Evolutionary conservation across 768 basidiomycete species (phyloP).

Genomic region (Clathrus columnatus): DNA sequence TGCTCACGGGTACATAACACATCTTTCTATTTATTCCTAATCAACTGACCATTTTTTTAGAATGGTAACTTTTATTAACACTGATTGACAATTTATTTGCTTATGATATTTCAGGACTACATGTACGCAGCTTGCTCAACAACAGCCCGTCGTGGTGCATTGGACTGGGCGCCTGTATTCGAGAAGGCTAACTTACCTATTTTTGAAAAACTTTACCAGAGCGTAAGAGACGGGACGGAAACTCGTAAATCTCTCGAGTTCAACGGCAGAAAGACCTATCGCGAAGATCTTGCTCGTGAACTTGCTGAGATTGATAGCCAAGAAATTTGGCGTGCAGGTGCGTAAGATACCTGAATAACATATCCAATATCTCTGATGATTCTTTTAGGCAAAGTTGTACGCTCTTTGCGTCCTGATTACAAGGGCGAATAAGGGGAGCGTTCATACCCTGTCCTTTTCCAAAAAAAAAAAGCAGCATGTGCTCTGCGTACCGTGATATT

Average conservation of each 20-base stretch:
- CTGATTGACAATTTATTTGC: background rate
- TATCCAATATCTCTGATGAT: conserved; percentile 5
- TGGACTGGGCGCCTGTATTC: conserved; percentile 98
- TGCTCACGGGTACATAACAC: conserved; percentile 72
- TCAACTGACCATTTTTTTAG: conserved; percentile 11
- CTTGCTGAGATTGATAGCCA: conserved; percentile 93
- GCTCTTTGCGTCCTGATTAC: conserved; percentile 79
- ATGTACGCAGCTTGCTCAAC: conserved; percentile 99
- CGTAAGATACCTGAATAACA: conserved; percentile 17
- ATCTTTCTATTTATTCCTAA: background rate
- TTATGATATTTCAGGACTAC: conserved; percentile 59
- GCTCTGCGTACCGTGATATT: too few relatives aligned
- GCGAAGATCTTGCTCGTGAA: conserved; percentile 86
- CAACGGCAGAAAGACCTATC: conserved; percentile 88
- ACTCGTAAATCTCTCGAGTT: conserved; percentile 95
- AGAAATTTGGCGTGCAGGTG: conserved; percentile 96
- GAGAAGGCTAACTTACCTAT: conserved; percentile 91
- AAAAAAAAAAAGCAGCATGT: background rate
- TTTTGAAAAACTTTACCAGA: conserved; percentile 92
- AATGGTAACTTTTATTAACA: conserved; percentile 11
- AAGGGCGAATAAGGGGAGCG: conserved; percentile 32
- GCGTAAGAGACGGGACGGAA: conserved; percentile 91
- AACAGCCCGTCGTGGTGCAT: conserved; percentile 95
- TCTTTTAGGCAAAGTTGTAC: conserved; percentile 70
- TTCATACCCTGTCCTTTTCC: background rate